phyloP scores from a whole-genome alignment of 1,139 yeast genomes.

The Wickerhamiella infanticola region DNA sequence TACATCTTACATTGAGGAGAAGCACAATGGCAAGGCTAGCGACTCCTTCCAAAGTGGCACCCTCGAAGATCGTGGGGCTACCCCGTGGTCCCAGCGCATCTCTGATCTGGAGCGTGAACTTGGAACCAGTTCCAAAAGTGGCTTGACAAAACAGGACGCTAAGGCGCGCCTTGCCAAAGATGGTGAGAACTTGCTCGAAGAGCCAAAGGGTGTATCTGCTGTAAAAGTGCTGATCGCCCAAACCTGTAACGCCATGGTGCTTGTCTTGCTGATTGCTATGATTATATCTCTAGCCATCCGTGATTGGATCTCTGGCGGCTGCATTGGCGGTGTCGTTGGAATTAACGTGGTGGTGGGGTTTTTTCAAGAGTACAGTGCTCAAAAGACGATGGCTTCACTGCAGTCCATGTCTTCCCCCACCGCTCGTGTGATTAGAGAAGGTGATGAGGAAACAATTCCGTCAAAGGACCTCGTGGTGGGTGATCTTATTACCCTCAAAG shows the following conservation, averaged over 20 bases:
- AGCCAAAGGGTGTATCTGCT: conserved; percentile 42
- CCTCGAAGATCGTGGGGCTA: background rate
- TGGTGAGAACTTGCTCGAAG: conserved; percentile 52
- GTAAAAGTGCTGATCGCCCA: conserved; percentile 49
- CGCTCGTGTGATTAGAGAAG: conserved; percentile 53
- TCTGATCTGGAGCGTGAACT: conserved; percentile 3
- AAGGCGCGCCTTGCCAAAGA: conserved; percentile 21
- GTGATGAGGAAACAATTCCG: conserved; percentile 41
- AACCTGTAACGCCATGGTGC: conserved; percentile 65
- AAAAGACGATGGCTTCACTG: conserved; percentile 66
- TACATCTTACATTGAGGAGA: background rate
- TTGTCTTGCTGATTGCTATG: conserved; percentile 61
- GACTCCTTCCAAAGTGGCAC: background rate
- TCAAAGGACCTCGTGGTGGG: conserved; percentile 69
- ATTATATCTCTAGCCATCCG: conserved; percentile 56
- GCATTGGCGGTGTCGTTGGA: conserved; percentile 52
- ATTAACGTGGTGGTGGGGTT: conserved; percentile 58
- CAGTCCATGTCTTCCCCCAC: conserved; percentile 56
- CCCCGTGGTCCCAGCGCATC: conserved; percentile 8
- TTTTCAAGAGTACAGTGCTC: conserved; percentile 58
- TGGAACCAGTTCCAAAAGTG: conserved; percentile 22
- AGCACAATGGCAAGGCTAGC: background rate
- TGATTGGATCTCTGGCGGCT: conserved; percentile 79
- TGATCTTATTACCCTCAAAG: conserved; percentile 47
- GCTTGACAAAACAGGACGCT: conserved; percentile 33